Percentiles rank a stretch among this genome's conserved stretches.
Evolutionary conservation across 495 filamentous ascomycete species (phyloP).

Genomic region (Hypoxylon trugodes): DNA sequence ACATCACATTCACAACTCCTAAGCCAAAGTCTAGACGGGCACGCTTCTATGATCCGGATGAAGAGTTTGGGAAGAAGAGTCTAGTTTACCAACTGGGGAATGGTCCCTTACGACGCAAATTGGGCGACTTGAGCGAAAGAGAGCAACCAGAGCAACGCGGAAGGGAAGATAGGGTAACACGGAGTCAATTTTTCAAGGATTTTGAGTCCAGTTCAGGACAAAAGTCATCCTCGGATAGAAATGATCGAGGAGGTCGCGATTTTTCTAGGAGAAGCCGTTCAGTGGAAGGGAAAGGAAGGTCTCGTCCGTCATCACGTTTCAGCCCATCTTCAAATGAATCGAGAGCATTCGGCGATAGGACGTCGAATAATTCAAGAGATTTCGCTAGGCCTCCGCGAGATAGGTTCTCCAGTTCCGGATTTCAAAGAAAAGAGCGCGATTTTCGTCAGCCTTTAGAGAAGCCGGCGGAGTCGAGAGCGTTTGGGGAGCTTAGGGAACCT

Average conservation of each 20-base stretch:
- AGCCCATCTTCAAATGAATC: background rate
- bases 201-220: slow-evolving; percentile 21
- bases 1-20: slow-evolving; percentile 48
- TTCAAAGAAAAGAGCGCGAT: too few relatives aligned
- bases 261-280: background rate
- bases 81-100: slow-evolving; percentile 53
- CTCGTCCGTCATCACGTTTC: background rate
- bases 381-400: too few relatives aligned
- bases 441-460: too few relatives aligned
- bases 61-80: slow-evolving; percentile 55
- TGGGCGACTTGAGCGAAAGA: background rate
- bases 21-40: slow-evolving; percentile 47
- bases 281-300: background rate
- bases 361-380: too few relatives aligned
- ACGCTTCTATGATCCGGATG: slow-evolving; percentile 53
- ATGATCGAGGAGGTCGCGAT: background rate
- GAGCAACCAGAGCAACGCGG: background rate
- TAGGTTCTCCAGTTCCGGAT: too few relatives aligned
- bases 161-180: slow-evolving; percentile 4
- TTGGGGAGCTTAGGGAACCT: too few relatives aligned
- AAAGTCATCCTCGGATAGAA: background rate
- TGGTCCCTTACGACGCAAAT: slow-evolving; percentile 34
- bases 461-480: too few relatives aligned
- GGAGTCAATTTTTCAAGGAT: slow-evolving; percentile 27
- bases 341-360: background rate